Conservation (phyloP, 352 stramenopile genomes). For the Globisporangium takayamanum region DNA sequence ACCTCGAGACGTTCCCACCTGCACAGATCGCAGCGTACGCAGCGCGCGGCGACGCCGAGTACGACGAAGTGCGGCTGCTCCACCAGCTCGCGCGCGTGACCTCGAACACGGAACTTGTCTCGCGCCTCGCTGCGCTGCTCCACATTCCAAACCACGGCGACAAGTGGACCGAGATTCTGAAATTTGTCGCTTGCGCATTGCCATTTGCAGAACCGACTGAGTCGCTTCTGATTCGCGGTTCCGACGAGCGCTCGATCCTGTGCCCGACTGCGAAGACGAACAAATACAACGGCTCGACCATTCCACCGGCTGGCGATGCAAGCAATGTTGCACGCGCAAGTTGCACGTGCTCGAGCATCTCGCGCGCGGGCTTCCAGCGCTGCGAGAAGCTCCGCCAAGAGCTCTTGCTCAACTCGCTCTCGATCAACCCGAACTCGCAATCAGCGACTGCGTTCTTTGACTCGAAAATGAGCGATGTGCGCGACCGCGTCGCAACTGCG, state of each 20-base stretch:
- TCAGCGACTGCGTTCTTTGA: constrained; percentile 60
- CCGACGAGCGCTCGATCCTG: constrained; percentile 78
- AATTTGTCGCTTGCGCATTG: constrained; percentile 66
- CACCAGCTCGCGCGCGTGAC: constrained; percentile 51
- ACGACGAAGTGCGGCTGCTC: constrained; percentile 64
- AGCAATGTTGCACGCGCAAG: constrained; percentile 59
- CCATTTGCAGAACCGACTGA: constrained; percentile 83
- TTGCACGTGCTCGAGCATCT: constrained; percentile 84
- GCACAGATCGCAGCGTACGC: constrained; percentile 56
- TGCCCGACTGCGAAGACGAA: constrained; percentile 77
- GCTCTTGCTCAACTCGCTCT: constrained; percentile 71
- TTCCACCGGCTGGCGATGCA: constrained; percentile 24
- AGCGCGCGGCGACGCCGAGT: constrained; percentile 36
- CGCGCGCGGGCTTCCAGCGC: constrained; percentile 47
- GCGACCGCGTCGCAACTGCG: constrained; percentile 49
- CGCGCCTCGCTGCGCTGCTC: constrained; percentile 52
- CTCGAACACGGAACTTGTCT: constrained; percentile 56
- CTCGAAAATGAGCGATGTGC: constrained; percentile 52
- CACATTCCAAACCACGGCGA: constrained; percentile 70
- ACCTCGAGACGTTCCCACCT: constrained; percentile 67
- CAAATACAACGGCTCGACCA: constrained; percentile 85
- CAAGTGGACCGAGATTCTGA: constrained; percentile 69
- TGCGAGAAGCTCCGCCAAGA: constrained; percentile 68
- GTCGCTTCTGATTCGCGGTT: constrained; percentile 74
- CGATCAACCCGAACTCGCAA: constrained; percentile 76